A percentile compares a stretch with the other conserved stretches of the same genome.
Evolutionary conservation across 495 filamentous ascomycete genomes (phyloP).

Genomic region (Oidiodendron maius): DNA sequence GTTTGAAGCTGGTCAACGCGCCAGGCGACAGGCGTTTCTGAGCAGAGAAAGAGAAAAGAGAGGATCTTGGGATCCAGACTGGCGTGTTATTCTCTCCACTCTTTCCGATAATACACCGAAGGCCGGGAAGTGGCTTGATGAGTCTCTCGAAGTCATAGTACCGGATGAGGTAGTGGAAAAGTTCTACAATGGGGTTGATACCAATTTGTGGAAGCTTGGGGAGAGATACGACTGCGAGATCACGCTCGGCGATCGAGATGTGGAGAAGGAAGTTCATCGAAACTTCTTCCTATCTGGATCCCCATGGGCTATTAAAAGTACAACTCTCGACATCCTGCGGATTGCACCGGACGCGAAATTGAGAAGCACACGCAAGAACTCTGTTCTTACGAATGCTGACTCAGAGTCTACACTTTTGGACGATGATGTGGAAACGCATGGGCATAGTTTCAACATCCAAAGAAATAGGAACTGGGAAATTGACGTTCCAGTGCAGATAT

Average conservation of each 20-base stretch:
- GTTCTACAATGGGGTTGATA: constrained; percentile 10
- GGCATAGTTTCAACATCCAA: background rate
- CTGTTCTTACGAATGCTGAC: background rate
- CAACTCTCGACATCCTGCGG: constrained; percentile 7
- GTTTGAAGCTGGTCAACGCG: background rate
- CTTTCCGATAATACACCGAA: constrained; percentile 7
- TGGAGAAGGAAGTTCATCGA: background rate
- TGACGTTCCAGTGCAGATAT: background rate
- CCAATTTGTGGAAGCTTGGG: constrained; percentile 13
- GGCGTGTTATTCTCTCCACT: constrained; percentile 12
- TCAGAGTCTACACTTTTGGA: background rate
- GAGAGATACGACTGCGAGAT: constrained; percentile 11
- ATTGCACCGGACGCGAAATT: constrained; percentile 6
- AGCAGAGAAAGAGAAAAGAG: background rate
- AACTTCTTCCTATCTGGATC: constrained; percentile 16
- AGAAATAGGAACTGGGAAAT: no score
- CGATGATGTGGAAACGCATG: background rate
- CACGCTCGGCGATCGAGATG: constrained; percentile 2
- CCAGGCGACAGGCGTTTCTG: background rate
- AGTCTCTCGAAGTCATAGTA: constrained; percentile 7
- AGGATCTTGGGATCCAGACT: constrained; percentile 8
- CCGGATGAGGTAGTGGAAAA: constrained; percentile 1
- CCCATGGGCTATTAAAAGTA: constrained; percentile 6
- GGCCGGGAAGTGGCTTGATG: constrained; percentile 10
- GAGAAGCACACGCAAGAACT: background rate